Evolutionary conservation across 2,329 filamentous ascomycete genomes (phyloP).

Genomic region (Colletotrichum caudatum): DNA sequence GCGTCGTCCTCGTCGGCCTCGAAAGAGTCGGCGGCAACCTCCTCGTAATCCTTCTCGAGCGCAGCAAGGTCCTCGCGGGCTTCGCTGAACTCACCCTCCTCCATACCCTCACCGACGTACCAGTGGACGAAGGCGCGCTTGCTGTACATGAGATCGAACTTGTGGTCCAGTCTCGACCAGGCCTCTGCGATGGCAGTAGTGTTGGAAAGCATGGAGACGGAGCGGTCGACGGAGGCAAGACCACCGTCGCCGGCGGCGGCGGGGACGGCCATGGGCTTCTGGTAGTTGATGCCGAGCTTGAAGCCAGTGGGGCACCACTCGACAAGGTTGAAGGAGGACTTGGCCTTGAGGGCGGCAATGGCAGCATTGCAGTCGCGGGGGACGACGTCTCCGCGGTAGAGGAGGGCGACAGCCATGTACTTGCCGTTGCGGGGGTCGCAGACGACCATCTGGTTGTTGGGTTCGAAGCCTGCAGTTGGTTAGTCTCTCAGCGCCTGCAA

Average conservation of each 20-base stretch:
- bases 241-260: constrained; percentile 66
- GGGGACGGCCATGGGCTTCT: constrained; percentile 73
- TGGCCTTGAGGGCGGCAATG: constrained; percentile 76
- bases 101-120: constrained; percentile 92
- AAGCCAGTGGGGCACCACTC: constrained; percentile 83
- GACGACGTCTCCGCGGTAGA: constrained; percentile 79
- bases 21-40: constrained; percentile 81
- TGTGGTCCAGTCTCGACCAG: constrained; percentile 78
- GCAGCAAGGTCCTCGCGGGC: constrained; percentile 88
- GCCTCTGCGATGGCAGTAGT: constrained; percentile 80
- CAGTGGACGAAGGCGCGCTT: constrained; percentile 83
- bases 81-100: constrained; percentile 91
- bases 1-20: constrained; percentile 72
- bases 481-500: constrained; percentile 41
- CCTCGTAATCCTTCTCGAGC: constrained; percentile 88
- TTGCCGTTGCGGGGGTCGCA: constrained; percentile 81
- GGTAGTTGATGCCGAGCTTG: constrained; percentile 82
- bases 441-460: constrained; percentile 84
- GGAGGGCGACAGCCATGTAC: constrained; percentile 80
- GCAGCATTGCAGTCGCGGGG: constrained; percentile 77
- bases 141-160: constrained; percentile 84
- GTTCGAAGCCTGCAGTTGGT: constrained; percentile 72
- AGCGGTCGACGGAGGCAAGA: constrained; percentile 71
- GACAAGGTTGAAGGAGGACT: constrained; percentile 78
- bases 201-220: constrained; percentile 79